Conservation (phyloP, 2,329 filamentous ascomycete species). For the Venturiaceae sp. region DNA sequence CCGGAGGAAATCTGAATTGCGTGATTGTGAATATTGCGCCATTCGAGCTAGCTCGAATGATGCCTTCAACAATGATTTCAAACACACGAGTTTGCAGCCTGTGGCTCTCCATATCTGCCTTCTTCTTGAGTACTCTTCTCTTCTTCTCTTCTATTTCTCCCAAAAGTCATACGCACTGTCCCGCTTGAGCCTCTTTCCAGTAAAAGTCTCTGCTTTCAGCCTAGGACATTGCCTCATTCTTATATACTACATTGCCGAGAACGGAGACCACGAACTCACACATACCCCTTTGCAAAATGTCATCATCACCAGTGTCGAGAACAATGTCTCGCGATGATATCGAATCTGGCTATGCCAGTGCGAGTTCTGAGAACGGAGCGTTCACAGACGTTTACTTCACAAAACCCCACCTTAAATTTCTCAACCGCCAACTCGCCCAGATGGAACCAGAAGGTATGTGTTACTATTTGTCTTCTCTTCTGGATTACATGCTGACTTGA, state of each 20-base stretch:
- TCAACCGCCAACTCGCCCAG: conserved; percentile 81
- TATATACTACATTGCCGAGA: not conserved
- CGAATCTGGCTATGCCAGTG: conserved; percentile 81
- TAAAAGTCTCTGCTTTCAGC: not conserved
- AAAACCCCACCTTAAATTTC: conserved; percentile 75
- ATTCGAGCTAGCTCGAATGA: conserved; percentile 1
- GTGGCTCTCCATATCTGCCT: not conserved
- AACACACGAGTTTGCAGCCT: not conserved
- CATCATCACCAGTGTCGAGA: not conserved
- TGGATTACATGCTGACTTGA: not conserved
- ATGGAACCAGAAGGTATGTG: conserved; percentile 65
- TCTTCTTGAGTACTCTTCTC: not conserved
- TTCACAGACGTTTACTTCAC: conserved; percentile 78
- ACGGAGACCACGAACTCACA: not conserved
- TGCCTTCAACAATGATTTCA: conserved; percentile 2
- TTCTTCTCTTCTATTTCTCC: not conserved
- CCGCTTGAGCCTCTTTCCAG: not conserved
- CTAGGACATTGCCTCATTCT: not conserved
- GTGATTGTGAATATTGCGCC: not conserved
- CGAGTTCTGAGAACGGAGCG: conserved; percentile 49
- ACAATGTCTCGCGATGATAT: conserved; percentile 5
- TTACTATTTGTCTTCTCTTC: conserved; percentile 11
- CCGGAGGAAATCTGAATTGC: not conserved
- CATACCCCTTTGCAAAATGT: conserved; percentile 1
- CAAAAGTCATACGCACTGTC: not conserved